Base-by-base conservation (phyloP, 2,329 filamentous ascomycete species). In the Sphaceloma murrayae region DNA sequence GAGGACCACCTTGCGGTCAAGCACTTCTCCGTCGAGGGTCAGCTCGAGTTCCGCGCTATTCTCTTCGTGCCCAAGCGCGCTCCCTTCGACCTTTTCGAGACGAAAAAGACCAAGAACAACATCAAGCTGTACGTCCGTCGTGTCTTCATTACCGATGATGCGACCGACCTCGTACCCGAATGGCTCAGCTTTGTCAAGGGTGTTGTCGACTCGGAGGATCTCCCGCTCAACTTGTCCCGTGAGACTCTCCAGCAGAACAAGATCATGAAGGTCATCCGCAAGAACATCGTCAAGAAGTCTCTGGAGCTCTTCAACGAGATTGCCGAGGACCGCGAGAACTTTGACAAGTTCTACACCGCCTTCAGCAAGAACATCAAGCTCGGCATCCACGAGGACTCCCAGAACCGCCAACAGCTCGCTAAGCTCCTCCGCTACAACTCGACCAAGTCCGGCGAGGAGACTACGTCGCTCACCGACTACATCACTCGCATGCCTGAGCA, bases 261-360 rank as follows among this genome's bases (percentile, higher is more conserved):
- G 87, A 98, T 98, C 78, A 96, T 96, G 91, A 96, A 96, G 84
- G 91, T 96, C 69, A 96, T 96, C 80, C 94, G 93, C 82, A 98
- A 98, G 87, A 98, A 98, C 82, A 94, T 98, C 55, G 88, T 98
- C 78, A 98, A 96, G 88, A 98, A 98, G 85, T 85, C 86, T 54
- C 86, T 98, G 55, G 91, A 98, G 78, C 86, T 98, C 67, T 98
- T 98, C 83, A 79, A 80, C 62, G 91, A 98, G 77, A 98, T 98
- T 54, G 82, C 91, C 48, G 91, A 98, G 78, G 91, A 98, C 73
- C 94, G 94, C 73, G 91, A 98, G 80, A 85, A 95, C 70, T 98
- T 98, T 68, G 91, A 98, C 81, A 98, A 98, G 82, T 98, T 98
- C 82, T 98, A 98, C 82, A 75, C 74, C 63, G 91, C 91, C 61